These are phyloP conservation scores for Xylaria flabelliformis DNA, from an alignment of 495 filamentous ascomycete genomes.

Conservation along the genomic window DNA sequence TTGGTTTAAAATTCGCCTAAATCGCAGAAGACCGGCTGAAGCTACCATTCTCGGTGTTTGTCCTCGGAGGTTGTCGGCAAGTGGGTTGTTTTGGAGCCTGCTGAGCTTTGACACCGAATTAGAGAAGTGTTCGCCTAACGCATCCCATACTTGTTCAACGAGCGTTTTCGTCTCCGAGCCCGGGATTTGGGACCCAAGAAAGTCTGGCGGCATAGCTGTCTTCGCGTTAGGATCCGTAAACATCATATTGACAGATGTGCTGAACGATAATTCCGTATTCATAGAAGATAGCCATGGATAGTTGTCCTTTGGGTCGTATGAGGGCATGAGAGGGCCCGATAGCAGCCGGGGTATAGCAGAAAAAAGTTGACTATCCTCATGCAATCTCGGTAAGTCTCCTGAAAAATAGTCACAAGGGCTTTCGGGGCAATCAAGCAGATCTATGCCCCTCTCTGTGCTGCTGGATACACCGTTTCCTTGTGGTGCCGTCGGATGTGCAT, in stretches of 20 bases:
- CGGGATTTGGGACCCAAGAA: slow-evolving; percentile 28
- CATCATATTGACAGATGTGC: slow-evolving; percentile 43
- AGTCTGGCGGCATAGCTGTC: slow-evolving; percentile 26
- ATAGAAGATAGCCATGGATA: slow-evolving; percentile 40
- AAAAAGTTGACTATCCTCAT: slow-evolving; percentile 36
- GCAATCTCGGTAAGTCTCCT: slow-evolving; percentile 47
- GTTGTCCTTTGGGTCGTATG: slow-evolving; percentile 38
- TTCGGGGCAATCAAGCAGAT: slow-evolving; percentile 22
- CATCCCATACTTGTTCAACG: slow-evolving; percentile 49
- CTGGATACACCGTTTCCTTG: slow-evolving; percentile 22
- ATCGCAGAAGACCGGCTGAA: slow-evolving; percentile 43
- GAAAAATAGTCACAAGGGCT: slow-evolving; percentile 33
- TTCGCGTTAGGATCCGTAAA: slow-evolving; percentile 35
- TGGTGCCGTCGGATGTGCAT: slow-evolving; percentile 12
- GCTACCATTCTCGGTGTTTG: slow-evolving; percentile 48
- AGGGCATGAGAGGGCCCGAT: slow-evolving; percentile 39
- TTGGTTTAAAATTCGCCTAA: slow-evolving; percentile 43
- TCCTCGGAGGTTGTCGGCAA: slow-evolving; percentile 44
- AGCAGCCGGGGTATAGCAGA: slow-evolving; percentile 33
- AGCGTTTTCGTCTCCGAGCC: slow-evolving; percentile 48
- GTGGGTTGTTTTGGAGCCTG: slow-evolving; percentile 43
- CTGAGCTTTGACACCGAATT: slow-evolving; percentile 47
- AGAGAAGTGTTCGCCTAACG: slow-evolving; percentile 49
- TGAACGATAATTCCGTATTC: slow-evolving; percentile 35
- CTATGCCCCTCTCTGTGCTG: slow-evolving; percentile 22